These are phyloP conservation scores for Nevesoporus exiguus DNA, from an alignment of 768 basidiomycete species.

Conservation along the genomic window DNA sequence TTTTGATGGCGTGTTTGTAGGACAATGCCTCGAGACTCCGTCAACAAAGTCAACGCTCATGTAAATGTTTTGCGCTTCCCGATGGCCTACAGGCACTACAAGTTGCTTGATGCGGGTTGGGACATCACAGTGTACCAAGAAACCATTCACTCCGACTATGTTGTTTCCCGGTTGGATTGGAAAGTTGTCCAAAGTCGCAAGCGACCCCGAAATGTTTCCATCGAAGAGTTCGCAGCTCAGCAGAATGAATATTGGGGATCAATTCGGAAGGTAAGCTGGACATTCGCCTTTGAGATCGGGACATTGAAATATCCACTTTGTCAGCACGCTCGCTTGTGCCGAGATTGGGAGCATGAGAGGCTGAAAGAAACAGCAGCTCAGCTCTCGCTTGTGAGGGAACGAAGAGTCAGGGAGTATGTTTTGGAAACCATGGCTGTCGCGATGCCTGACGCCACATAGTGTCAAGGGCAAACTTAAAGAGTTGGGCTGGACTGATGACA, in stretches of 20 bases:
- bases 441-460: neutral
- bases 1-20: neutral
- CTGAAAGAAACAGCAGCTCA: neutral
- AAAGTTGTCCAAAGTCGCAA: neutral
- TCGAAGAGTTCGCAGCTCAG: neutral
- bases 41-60: neutral
- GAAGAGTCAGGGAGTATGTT: constrained; percentile 5
- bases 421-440: neutral
- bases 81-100: neutral
- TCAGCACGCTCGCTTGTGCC: constrained; percentile 9
- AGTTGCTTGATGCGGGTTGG: neutral
- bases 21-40: neutral
- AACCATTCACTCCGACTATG: fast-evolving
- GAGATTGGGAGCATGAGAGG: neutral
- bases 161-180: constrained; percentile 4
- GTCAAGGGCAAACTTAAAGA: neutral
- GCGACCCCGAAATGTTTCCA: neutral
- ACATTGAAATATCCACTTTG: neutral
- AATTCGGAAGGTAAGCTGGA: neutral
- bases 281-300: neutral
- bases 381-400: neutral
- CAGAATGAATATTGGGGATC: neutral
- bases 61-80: neutral
- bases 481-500: neutral
- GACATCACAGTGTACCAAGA: neutral